Percentiles rank a stretch among this genome's conserved stretches.
Conservation (phyloP, 345 rosid species). For the Brassica rapa region DNA sequence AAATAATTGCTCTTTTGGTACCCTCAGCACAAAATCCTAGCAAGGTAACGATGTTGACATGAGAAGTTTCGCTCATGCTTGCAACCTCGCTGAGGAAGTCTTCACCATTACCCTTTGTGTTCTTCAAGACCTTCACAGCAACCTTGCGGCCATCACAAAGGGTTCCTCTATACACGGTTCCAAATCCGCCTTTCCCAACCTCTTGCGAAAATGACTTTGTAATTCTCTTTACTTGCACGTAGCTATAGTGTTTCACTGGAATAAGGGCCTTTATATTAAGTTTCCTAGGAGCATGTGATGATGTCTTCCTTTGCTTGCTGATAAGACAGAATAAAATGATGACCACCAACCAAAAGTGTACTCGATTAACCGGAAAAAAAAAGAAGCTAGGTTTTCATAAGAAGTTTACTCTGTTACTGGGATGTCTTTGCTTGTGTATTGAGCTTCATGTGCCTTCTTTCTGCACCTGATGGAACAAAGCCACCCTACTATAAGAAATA, state of each 20-base stretch:
- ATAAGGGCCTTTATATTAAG: neutral
- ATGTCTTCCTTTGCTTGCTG: no score
- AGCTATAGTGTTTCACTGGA: conserved; percentile 15
- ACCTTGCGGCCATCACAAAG: conserved; percentile 33
- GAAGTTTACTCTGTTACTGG: no score
- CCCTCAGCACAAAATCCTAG: conserved; percentile 48
- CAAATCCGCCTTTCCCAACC: conserved; percentile 41
- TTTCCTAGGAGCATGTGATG: neutral
- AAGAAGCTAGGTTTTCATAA: no score
- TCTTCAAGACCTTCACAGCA: conserved; percentile 36
- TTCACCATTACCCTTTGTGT: conserved; percentile 27
- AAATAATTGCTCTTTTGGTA: conserved; percentile 41
- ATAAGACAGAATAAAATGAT: neutral
- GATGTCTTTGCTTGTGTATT: no score
- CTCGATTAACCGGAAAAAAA: no score
- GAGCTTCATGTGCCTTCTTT: no score
- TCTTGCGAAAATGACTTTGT: conserved; percentile 20
- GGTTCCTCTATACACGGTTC: conserved; percentile 27
- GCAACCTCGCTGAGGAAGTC: conserved; percentile 55
- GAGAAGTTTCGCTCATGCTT: conserved; percentile 50
- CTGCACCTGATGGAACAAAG: no score
- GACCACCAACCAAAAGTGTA: no score
- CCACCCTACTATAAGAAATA: no score
- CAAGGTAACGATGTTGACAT: conserved; percentile 47
- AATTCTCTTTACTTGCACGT: neutral